Base-by-base conservation (phyloP, 495 filamentous ascomycete species). In the Tuber brumale region DNA sequence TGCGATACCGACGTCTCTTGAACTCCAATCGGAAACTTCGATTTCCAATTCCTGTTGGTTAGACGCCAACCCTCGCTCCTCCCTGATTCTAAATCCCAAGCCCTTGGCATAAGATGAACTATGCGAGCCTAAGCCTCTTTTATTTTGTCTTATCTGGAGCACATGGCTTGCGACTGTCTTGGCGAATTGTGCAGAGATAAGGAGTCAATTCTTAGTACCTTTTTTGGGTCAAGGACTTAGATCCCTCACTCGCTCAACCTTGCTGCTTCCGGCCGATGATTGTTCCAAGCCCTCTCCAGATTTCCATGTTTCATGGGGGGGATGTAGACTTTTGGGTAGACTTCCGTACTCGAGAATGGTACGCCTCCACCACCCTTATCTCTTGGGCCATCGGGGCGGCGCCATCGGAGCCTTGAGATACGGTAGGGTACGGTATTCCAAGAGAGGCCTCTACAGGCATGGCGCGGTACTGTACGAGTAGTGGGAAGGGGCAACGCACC, bases 31-130 rank as follows among this genome's bases (percentile, higher is more conserved):
- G 19, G 51, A 27, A 12, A n/a, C 23, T 61, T 12, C 51, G 51
- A 61, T 61, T 61, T 61, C n/a, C n/a, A 66, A 31, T 66, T 31
- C n/a, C n/a, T 31, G 57, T 66, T 66, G n/a, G 57, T 66, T 31
- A 66, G 57, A 16, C 0, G 31, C n/a, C 51, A 27, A 66, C 57
- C 12, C 57, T 66, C 1, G 9, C n/a, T n/a, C n/a, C n/a, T n/a
- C n/a, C n/a, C n/a, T n/a, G n/a, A 39, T 7, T 27, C 27, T 27
- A 31, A 27, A 57, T n/a, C 12, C 51, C 23, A n/a, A 57, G n/a
- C 5, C 21, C 48, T 51, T 51, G 48, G 48, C 48, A n/a, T 51
- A 1, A 23, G 48, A 51, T 9, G 48, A 48, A 4, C 21, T 23
- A 1, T n/a, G 23, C 48, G 3, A 3, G 23, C 21, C 48, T n/a